Evolutionary conservation across 192 early-diverging fungal genomes (phyloP).

Genomic region (Entomortierella lignicola): DNA sequence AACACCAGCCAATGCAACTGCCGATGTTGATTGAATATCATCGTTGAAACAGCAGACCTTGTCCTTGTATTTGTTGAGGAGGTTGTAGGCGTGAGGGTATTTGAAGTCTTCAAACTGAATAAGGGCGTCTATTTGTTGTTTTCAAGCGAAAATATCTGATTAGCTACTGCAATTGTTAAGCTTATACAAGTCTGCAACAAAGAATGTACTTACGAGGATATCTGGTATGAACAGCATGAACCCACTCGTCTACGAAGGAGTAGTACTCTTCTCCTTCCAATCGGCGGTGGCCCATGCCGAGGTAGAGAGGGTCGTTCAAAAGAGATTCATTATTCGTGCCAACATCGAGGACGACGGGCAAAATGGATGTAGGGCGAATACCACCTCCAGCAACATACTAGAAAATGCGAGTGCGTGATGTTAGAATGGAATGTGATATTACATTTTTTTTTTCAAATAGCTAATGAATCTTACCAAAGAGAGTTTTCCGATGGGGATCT

Average conservation of each 20-base stretch:
- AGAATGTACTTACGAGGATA: constrained; percentile 62
- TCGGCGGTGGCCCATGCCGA: constrained; percentile 80
- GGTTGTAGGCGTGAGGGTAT: constrained; percentile 74
- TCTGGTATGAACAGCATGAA: constrained; percentile 62
- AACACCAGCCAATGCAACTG: constrained; percentile 94
- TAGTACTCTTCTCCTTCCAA: constrained; percentile 69
- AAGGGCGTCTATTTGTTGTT: constrained; percentile 65
- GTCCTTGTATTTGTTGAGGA: constrained; percentile 83
- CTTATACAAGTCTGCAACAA: too few species aligned
- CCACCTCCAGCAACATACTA: constrained; percentile 90
- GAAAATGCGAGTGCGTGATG: too few species aligned
- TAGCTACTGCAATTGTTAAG: too few species aligned
- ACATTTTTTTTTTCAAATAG: neutral
- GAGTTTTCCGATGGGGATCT: constrained; percentile 95
- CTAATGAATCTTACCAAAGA: constrained; percentile 35
- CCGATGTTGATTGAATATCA: constrained; percentile 95
- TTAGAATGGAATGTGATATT: too few species aligned
- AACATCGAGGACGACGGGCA: constrained; percentile 93
- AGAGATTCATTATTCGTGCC: constrained; percentile 89
- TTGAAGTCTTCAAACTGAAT: constrained; percentile 97
- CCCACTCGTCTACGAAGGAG: constrained; percentile 65
- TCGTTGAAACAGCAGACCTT: constrained; percentile 93
- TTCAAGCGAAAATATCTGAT: neutral
- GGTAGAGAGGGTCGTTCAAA: constrained; percentile 88
- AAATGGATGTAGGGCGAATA: constrained; percentile 84